These are phyloP conservation scores for Verticillium dahliae DNA, from an alignment of 2,329 filamentous ascomycete genomes.

Conservation along the genomic window DNA sequence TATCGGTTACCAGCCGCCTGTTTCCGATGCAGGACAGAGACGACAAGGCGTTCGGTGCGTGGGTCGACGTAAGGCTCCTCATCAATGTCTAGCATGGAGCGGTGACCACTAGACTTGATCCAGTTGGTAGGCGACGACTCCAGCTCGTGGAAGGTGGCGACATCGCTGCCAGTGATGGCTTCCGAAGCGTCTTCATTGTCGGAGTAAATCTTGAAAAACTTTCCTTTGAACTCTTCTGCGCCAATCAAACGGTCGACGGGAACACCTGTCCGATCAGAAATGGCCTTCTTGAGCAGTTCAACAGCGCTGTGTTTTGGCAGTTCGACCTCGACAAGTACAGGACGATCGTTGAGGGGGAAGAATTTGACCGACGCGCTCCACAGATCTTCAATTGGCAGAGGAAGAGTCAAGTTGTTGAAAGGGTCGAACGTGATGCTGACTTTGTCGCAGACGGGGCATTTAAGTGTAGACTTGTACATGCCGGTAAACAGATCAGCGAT, in stretches of 20 bases:
- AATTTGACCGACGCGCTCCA: conserved; percentile 73
- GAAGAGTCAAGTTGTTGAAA: conserved; percentile 89
- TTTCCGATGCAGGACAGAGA: conserved; percentile 61
- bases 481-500: conserved; percentile 94
- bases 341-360: conserved; percentile 66
- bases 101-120: conserved; percentile 44
- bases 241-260: conserved; percentile 63
- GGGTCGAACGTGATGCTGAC: conserved; percentile 98
- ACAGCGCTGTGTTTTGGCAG: conserved; percentile 70
- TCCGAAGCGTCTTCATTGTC: conserved; percentile 64
- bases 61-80: conserved; percentile 32
- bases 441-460: conserved; percentile 86
- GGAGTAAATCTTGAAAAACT: conserved; percentile 81
- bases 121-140: conserved; percentile 75
- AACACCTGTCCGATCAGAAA: conserved; percentile 62
- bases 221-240: conserved; percentile 74
- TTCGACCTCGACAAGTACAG: conserved; percentile 70
- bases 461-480: conserved; percentile 96
- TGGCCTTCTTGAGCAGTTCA: conserved; percentile 59
- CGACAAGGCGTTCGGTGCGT: conserved; percentile 58
- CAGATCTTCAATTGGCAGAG: conserved; percentile 78
- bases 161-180: conserved; percentile 59
- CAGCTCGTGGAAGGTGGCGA: conserved; percentile 69
- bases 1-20: conserved; percentile 1
- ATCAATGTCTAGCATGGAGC: conserved; percentile 47